Evolutionary conservation across 176 grass and related monocot genomes (phyloP).

Genomic region (Thalia dealbata): DNA sequence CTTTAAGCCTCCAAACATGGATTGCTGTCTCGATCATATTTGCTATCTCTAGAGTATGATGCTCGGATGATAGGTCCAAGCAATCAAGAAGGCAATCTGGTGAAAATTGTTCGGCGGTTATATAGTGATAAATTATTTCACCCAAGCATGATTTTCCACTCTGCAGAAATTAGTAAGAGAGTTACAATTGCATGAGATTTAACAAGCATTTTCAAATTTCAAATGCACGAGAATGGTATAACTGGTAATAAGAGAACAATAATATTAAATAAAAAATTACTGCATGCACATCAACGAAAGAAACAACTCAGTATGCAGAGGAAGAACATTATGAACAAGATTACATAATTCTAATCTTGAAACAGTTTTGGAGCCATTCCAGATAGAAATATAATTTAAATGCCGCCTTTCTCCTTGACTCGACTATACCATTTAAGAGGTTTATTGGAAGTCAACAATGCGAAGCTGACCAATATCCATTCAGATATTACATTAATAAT

Average conservation of each 20-base stretch:
- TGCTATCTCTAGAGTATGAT: conserved; percentile 87
- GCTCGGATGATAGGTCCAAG: conserved; percentile 90
- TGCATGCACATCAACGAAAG: not conserved
- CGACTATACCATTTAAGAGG: not conserved
- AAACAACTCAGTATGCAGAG: not conserved
- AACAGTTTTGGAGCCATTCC: not conserved
- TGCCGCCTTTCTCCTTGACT: not conserved
- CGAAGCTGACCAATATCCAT: not conserved
- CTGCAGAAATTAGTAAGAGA: conserved; percentile 30
- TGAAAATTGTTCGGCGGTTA: conserved; percentile 90
- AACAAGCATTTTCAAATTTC: not conserved
- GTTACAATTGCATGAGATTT: not conserved
- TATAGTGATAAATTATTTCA: conserved; percentile 88
- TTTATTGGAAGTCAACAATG: not conserved
- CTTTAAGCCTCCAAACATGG: conserved; percentile 85
- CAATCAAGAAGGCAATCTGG: conserved; percentile 92
- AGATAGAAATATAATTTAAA: not conserved
- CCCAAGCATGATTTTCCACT: conserved; percentile 92
- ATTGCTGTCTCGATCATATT: conserved; percentile 89
- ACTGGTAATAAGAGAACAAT: too few relatives aligned
- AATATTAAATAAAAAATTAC: not conserved
- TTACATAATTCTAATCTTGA: not conserved
- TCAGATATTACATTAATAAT: not conserved
- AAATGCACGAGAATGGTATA: too few relatives aligned
- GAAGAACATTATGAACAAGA: not conserved